Percentiles rank a stretch among this genome's conserved stretches.
Evolutionary conservation across 495 filamentous ascomycete genomes (phyloP).

Genomic region (Penicillium steckii): DNA sequence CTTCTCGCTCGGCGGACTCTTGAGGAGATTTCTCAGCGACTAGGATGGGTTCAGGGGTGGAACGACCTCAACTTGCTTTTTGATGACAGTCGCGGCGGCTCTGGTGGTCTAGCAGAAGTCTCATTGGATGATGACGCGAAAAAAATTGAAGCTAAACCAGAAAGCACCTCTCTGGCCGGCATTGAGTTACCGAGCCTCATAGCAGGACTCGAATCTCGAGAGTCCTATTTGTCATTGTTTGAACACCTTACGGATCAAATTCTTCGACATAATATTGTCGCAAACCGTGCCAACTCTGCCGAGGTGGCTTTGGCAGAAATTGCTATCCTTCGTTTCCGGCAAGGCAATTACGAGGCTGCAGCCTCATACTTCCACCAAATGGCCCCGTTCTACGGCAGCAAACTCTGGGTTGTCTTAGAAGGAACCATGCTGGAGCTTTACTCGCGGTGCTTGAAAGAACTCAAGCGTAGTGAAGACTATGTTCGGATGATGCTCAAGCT

Average conservation of each 20-base stretch:
- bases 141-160: constrained; percentile 35
- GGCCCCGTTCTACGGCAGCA: constrained; percentile 77
- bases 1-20: constrained; percentile 76
- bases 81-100: constrained; percentile 47
- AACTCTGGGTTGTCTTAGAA: constrained; percentile 77
- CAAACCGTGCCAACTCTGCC: constrained; percentile 70
- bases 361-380: constrained; percentile 79
- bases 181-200: constrained; percentile 31
- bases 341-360: constrained; percentile 66
- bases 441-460: constrained; percentile 75
- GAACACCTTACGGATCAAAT: constrained; percentile 70
- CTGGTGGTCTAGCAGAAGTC: constrained; percentile 45
- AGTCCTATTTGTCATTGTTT: constrained; percentile 57
- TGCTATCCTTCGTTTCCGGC: constrained; percentile 75
- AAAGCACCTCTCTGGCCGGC: constrained; percentile 35
- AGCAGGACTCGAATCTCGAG: constrained; percentile 29
- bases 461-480: constrained; percentile 76
- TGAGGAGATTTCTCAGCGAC: constrained; percentile 67
- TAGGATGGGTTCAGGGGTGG: constrained; percentile 81
- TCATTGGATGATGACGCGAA: constrained; percentile 35
- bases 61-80: constrained; percentile 54
- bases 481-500: constrained; percentile 71
- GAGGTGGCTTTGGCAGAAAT: constrained; percentile 81
- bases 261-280: constrained; percentile 72
- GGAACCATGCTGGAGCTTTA: constrained; percentile 83